Evolutionary conservation across 2,329 filamentous ascomycete species (phyloP).

Genomic region (Venturia asperata): DNA sequence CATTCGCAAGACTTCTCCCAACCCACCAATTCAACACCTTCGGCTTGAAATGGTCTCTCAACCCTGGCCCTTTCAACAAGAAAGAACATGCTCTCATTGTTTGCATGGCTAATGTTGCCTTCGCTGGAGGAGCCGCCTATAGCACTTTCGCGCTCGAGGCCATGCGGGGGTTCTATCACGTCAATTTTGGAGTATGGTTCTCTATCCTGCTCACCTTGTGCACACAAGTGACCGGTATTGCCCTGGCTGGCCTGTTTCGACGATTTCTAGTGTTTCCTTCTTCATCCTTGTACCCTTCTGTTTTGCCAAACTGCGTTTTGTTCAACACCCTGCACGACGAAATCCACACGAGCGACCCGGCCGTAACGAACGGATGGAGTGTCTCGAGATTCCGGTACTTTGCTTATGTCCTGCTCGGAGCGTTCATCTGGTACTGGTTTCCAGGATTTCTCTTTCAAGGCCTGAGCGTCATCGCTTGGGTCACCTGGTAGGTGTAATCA

Average conservation of each 20-base stretch:
- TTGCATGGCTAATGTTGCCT: conserved; percentile 60
- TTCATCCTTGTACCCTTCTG: conserved; percentile 68
- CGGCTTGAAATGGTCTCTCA: conserved; percentile 50
- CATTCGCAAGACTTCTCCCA: conserved; percentile 53
- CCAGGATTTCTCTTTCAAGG: conserved; percentile 63
- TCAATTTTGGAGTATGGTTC: conserved; percentile 49
- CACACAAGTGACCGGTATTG: conserved; percentile 52
- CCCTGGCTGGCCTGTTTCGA: conserved; percentile 26
- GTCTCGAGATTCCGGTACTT: conserved; percentile 63
- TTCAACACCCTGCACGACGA: conserved; percentile 67
- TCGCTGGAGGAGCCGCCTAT: conserved; percentile 47
- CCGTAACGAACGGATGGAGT: conserved; percentile 53
- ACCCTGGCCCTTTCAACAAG: conserved; percentile 62
- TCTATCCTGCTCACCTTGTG: conserved; percentile 52
- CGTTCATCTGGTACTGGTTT: conserved; percentile 56
- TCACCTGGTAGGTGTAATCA: conserved; percentile 48
- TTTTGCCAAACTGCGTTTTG: conserved; percentile 58
- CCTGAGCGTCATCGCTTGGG: conserved; percentile 62
- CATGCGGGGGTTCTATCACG: conserved; percentile 45
- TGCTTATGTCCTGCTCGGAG: conserved; percentile 27
- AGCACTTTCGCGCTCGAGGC: conserved; percentile 16
- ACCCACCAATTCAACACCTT: conserved; percentile 44
- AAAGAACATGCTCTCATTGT: conserved; percentile 62
- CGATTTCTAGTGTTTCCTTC: conserved; percentile 40
- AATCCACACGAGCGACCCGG: conserved; percentile 47